Percentiles rank a stretch among this genome's conserved stretches.
Conservation (phyloP, 2,329 filamentous ascomycete genomes). For the Balansia obtecta region DNA sequence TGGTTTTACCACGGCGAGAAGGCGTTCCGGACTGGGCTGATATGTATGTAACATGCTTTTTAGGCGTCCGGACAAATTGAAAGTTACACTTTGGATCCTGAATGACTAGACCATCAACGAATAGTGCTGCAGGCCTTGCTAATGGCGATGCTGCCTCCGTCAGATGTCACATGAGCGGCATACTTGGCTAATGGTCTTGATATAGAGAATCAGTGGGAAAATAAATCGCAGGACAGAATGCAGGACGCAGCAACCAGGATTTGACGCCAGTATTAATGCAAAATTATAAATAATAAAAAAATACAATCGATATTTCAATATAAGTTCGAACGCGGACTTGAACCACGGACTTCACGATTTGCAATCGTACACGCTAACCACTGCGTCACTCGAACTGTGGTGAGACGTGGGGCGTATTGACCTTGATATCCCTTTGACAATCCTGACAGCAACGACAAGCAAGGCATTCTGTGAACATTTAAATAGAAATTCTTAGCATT, state of each 20-base stretch:
- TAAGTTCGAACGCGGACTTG: constrained; percentile 11
- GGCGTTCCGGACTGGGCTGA: constrained; percentile 24
- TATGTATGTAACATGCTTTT: constrained; percentile 13
- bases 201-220: neutral
- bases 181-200: neutral
- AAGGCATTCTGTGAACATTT: no score
- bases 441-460: no score
- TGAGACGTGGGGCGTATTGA: no score
- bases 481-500: no score
- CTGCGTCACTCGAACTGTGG: constrained; percentile 11
- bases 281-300: no score
- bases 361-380: constrained; percentile 13
- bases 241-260: no score
- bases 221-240: neutral
- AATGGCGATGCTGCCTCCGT: neutral
- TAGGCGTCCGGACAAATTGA: constrained; percentile 8
- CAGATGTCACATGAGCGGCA: neutral
- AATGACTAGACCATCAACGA: neutral
- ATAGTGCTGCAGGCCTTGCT: neutral
- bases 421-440: no score
- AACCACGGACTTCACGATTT: constrained; percentile 14
- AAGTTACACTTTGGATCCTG: neutral
- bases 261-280: no score
- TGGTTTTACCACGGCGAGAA: constrained; percentile 19
- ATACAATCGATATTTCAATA: no score